Percentiles rank a stretch among this genome's conserved stretches.
Evolutionary conservation across 202 grass and related monocot genomes (phyloP).

Genomic region (Setaria viridis): DNA sequence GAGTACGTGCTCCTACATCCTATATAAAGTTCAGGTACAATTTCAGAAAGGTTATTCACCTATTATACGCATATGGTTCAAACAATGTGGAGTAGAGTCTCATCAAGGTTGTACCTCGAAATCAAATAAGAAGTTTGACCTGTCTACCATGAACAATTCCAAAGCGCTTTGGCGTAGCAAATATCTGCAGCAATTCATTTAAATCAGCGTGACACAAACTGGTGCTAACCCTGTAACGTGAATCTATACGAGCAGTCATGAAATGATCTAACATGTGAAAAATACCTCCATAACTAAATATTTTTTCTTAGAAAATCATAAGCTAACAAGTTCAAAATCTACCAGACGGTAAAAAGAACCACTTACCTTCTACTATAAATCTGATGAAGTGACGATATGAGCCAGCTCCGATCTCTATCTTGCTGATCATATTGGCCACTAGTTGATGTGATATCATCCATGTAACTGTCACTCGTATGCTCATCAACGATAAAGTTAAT

Average conservation of each 20-base stretch:
- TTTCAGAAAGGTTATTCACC: constrained; percentile 44
- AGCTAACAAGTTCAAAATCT: constrained; percentile 30
- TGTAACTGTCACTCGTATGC: constrained; percentile 57
- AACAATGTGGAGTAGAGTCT: constrained; percentile 40
- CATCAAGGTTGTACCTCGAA: constrained; percentile 77
- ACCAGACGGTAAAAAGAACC: constrained; percentile 27
- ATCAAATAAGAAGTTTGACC: constrained; percentile 98
- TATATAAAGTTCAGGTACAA: constrained; percentile 55
- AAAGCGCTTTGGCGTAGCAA: constrained; percentile 86
- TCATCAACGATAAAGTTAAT: constrained; percentile 98
- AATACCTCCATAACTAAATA: constrained; percentile 3
- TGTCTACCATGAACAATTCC: constrained; percentile 98
- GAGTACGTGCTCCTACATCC: constrained; percentile 78
- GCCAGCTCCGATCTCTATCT: constrained; percentile 96
- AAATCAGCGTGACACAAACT: constrained; percentile 44
- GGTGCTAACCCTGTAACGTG: constrained; percentile 22
- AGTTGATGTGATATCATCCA: constrained; percentile 67
- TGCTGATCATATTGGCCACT: constrained; percentile 69
- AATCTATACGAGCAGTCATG: constrained; percentile 24
- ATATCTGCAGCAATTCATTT: constrained; percentile 69
- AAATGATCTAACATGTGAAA: constrained; percentile 29
- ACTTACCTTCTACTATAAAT: constrained; percentile 92
- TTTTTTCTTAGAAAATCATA: not conserved
- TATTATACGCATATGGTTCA: constrained; percentile 27
- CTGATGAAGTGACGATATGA: constrained; percentile 86